Evolutionary conservation across 768 basidiomycete genomes (phyloP), one percentile per base, ranked within the genome.

Genomic region (Leucocoprinus sp.): DNA sequence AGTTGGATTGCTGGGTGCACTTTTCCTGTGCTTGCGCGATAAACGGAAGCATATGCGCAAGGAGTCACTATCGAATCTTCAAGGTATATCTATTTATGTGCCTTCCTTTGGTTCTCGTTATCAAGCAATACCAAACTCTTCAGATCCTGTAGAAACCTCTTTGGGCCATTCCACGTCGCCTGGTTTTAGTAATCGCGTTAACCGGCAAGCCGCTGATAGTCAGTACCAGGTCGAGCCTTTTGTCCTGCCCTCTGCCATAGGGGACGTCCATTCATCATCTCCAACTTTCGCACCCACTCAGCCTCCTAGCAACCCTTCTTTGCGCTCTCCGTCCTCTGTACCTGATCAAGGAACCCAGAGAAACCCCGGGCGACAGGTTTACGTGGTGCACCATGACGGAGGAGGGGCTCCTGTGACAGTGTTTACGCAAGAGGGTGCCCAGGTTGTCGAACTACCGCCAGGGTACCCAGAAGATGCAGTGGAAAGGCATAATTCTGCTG

Each of bases 341-440:
- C 43, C 51, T 36, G 46, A 50, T 23, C 11, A 23, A 29, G 50
- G 22, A 26, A 37, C 26, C 53, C 35, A 31, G 45, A 36, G 17
- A 43, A 21, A 28, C 48, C 14, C 14, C 39, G 41, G 33, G 40
- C 54, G 52, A 34, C 65, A 65, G 56, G 69, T 78, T 7, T 79
- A 79, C 50, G 75, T 79, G 31, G 69, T 82, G 24, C 80, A 80
- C 51, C 78, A 80, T 52, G 78, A 80, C 52, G 69, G 66, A n/a
- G 74, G 77, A 8, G 57, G 68, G 12, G 60, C 76, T 14, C 79
- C 79, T 0, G 74, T 82, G 31, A 76, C 77, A 2, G 74, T 78
- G 15, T 78, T 72, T 52, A 72, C 76, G 43, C 64, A 68, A 43
- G 68, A 71, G 36, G 78, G 76, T 12, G 70, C 75, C 7, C 65